A percentile compares a stretch with the other conserved stretches of the same genome.
Evolutionary conservation across 768 basidiomycete species (phyloP).

Genomic region (Daedaleopsis sinensis): DNA sequence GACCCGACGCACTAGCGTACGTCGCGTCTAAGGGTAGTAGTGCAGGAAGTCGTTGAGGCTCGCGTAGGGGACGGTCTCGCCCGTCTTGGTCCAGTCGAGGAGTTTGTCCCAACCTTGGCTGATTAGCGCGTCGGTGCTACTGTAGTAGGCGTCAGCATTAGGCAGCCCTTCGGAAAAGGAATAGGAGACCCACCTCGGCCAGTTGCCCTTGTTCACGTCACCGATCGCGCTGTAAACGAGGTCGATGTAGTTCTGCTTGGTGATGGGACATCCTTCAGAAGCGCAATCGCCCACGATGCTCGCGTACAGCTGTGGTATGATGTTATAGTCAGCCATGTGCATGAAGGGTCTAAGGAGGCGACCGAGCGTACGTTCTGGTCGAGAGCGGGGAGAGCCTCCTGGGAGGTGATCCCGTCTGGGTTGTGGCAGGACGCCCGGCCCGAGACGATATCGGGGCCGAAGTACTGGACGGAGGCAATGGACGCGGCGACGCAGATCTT

Average conservation of each 20-base stretch:
- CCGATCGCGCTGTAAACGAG: constrained; percentile 19
- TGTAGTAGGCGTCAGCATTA: background rate
- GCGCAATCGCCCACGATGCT: constrained; percentile 23
- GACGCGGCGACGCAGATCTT: background rate
- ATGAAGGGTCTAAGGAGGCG: no score
- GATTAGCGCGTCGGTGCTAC: background rate
- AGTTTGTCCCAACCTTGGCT: background rate
- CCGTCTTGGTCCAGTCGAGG: background rate
- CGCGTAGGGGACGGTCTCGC: background rate
- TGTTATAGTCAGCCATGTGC: background rate
- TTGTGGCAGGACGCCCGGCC: background rate
- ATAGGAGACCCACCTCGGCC: background rate
- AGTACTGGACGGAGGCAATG: background rate
- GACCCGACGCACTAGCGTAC: no score
- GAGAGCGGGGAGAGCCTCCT: background rate
- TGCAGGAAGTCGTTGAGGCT: constrained; percentile 1
- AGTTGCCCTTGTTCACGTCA: background rate
- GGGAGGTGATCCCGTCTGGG: background rate
- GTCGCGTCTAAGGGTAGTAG: background rate
- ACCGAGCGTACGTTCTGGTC: background rate
- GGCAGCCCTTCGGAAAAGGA: no score
- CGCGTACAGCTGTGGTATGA: constrained; percentile 12
- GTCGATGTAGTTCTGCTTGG: constrained; percentile 28
- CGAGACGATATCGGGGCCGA: background rate
- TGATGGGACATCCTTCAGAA: constrained; percentile 24